A percentile compares a stretch with the other conserved stretches of the same genome.
Conservation (phyloP, 176 grass and related monocot genomes). For the Bromus sterilis region DNA sequence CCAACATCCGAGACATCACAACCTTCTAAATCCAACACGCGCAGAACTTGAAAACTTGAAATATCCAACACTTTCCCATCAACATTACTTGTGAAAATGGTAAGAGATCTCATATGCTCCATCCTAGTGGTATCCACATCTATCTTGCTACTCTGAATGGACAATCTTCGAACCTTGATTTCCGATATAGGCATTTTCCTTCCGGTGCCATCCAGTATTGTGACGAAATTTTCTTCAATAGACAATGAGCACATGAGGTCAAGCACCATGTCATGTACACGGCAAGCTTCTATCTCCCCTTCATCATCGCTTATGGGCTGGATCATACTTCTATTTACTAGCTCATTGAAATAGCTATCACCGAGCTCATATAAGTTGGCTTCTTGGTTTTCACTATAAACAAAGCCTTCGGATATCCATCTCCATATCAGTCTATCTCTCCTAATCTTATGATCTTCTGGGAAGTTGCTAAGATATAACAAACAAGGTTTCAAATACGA, state of each 20-base stretch:
- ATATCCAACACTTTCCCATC: not conserved
- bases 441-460: rapidly evolving
- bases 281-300: rapidly evolving
- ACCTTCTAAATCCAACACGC: too few species aligned
- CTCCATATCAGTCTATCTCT: not conserved
- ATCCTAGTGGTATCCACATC: not conserved
- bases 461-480: not conserved
- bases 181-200: not conserved
- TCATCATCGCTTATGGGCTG: not conserved
- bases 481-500: not conserved
- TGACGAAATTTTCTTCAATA: not conserved
- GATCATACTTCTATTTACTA: not conserved
- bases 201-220: not conserved
- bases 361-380: not conserved
- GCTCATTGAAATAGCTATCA: not conserved
- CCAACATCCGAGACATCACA: not conserved
- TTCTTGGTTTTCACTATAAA: not conserved
- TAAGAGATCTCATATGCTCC: not conserved
- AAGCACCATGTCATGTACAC: not conserved
- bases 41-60: too few species aligned
- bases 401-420: not conserved
- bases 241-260: not conserved
- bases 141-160: not conserved
- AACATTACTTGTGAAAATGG: not conserved
- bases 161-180: not conserved